Conservation (phyloP, 1,284 basidiomycete genomes). For the Inonotus hispidus region DNA sequence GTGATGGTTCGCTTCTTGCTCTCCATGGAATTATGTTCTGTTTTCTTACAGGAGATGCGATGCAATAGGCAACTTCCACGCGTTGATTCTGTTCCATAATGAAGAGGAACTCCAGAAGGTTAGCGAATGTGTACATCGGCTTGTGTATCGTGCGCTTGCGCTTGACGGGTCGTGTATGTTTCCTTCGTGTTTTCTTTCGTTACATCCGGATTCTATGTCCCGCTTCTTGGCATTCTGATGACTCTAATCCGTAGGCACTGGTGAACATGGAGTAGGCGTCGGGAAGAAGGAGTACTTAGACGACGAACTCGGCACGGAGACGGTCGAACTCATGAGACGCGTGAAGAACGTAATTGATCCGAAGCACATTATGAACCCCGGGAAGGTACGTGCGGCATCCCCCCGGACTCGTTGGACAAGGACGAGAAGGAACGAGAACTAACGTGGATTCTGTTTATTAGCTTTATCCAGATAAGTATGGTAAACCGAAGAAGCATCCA, state of each 20-base stretch:
- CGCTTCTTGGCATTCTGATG: neutral
- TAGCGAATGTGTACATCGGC: slow-evolving; percentile 28
- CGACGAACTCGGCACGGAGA: slow-evolving; percentile 38
- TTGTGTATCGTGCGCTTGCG: slow-evolving; percentile 30
- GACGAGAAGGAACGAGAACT: neutral
- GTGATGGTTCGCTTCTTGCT: slow-evolving; percentile 43
- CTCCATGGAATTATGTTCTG: slow-evolving; percentile 26
- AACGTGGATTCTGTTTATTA: neutral
- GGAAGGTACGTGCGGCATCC: slow-evolving; percentile 28
- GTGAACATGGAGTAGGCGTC: slow-evolving; percentile 41
- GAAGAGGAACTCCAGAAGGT: slow-evolving; percentile 29
- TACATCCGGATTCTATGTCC: neutral
- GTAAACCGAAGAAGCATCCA: slow-evolving; percentile 2
- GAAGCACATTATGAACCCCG: slow-evolving; percentile 38
- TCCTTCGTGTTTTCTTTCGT: neutral
- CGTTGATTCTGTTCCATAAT: slow-evolving; percentile 27
- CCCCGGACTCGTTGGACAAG: no score
- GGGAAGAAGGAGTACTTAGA: slow-evolving; percentile 39
- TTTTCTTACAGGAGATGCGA: neutral
- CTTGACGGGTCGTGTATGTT: slow-evolving; percentile 31
- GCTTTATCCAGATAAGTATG: slow-evolving; percentile 17
- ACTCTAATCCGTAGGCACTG: slow-evolving; percentile 20
- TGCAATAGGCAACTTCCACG: slow-evolving; percentile 26
- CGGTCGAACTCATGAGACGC: slow-evolving; percentile 41
- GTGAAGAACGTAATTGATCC: slow-evolving; percentile 39